These are phyloP conservation scores for Tagetes patula DNA, from an alignment of 129 eudicot species.

Conservation along the genomic window DNA sequence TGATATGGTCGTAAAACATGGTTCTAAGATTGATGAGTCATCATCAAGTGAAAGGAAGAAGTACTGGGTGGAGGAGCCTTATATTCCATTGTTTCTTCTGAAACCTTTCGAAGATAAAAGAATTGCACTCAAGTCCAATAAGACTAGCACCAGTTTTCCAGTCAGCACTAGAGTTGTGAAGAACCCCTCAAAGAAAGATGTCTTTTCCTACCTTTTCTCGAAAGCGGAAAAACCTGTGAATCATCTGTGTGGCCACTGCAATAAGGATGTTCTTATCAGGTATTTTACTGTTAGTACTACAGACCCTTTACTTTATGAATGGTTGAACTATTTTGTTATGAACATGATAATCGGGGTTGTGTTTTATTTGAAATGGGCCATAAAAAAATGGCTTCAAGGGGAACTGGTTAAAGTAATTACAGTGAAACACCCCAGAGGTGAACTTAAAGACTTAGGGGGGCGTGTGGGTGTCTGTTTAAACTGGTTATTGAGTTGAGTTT, in stretches of 20 bases:
- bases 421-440: not conserved
- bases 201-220: constrained; percentile 72
- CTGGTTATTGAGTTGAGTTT: not conserved
- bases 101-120: constrained; percentile 76
- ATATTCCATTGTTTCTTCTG: constrained; percentile 78
- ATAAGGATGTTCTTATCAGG: constrained; percentile 79
- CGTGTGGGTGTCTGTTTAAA: not conserved
- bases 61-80: constrained; percentile 87
- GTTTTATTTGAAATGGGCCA: constrained; percentile 11
- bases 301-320: not conserved
- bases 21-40: constrained; percentile 62
- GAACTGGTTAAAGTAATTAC: not conserved
- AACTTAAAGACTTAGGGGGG: not conserved
- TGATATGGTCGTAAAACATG: constrained; percentile 64
- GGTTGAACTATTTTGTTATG: not conserved
- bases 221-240: constrained; percentile 58
- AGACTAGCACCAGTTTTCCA: constrained; percentile 36
- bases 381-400: not conserved
- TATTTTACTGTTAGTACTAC: constrained; percentile 26
- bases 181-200: constrained; percentile 42
- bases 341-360: constrained; percentile 1
- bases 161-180: constrained; percentile 33
- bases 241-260: constrained; percentile 78
- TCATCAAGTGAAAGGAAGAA: constrained; percentile 63
- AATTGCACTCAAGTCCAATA: constrained; percentile 63